These are phyloP conservation scores for Manihot esculenta DNA, from an alignment of 441 rosid genomes.

Conservation along the genomic window DNA sequence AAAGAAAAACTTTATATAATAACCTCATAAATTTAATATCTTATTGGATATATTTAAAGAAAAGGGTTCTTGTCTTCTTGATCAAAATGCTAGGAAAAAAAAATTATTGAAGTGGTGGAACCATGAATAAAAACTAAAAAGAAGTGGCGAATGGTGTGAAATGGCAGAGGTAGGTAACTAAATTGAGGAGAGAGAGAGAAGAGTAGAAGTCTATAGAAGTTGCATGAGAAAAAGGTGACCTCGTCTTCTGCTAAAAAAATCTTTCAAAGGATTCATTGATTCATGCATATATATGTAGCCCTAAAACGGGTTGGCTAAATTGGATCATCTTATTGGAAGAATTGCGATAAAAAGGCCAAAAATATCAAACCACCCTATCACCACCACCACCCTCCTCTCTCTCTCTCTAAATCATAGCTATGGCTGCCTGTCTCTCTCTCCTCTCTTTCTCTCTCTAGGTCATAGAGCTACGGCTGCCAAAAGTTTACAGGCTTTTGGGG, in stretches of 20 bases:
- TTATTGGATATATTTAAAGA: no score
- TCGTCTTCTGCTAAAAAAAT: constrained; percentile 33
- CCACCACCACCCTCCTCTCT: not conserved
- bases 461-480: not conserved
- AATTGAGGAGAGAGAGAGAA: not conserved
- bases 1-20: no score
- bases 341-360: not conserved
- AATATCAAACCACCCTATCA: not conserved
- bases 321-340: not conserved
- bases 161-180: not conserved
- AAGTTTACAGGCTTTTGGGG: no score
- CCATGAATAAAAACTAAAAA: no score
- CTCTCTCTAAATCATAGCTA: not conserved
- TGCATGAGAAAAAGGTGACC: not conserved
- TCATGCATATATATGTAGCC: not conserved
- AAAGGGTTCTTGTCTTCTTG: no score
- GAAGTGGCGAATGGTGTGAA: no score
- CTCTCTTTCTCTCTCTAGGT: not conserved
- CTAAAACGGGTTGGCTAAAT: not conserved
- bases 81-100: no score
- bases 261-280: not conserved
- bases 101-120: no score
- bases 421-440: no score
- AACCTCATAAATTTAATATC: no score
- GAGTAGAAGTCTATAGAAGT: not conserved